A percentile compares a stretch with the other conserved stretches of the same genome.
Conservation (phyloP, 2,329 filamentous ascomycete genomes). For the Phaeosphaeria sp. region DNA sequence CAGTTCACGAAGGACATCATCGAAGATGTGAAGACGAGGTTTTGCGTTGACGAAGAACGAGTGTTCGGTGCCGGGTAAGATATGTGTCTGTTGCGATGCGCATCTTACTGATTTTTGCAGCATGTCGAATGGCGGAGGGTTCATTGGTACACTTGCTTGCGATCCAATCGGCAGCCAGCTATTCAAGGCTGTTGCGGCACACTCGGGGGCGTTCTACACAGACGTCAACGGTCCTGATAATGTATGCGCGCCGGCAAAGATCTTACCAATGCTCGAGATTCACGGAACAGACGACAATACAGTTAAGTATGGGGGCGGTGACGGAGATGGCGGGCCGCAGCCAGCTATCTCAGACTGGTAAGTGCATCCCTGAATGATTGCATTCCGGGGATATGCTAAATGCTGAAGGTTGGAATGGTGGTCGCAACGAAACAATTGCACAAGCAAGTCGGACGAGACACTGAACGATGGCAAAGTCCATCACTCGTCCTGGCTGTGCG, state of each 20-base stretch:
- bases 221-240: constrained; percentile 47
- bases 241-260: constrained; percentile 50
- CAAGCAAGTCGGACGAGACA: constrained; percentile 37
- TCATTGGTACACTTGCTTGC: constrained; percentile 57
- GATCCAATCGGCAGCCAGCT: constrained; percentile 48
- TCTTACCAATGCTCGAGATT: constrained; percentile 57
- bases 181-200: constrained; percentile 57
- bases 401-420: constrained; percentile 49
- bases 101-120: constrained; percentile 6
- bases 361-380: not conserved
- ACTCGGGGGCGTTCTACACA: constrained; percentile 57
- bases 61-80: constrained; percentile 54
- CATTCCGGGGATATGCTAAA: not conserved
- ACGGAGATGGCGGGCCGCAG: constrained; percentile 52
- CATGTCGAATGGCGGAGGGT: constrained; percentile 57
- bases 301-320: constrained; percentile 55
- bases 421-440: constrained; percentile 52
- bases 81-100: not conserved
- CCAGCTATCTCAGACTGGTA: constrained; percentile 51
- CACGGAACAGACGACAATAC: constrained; percentile 59
- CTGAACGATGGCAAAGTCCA: constrained; percentile 52
- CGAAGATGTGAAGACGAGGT: constrained; percentile 46
- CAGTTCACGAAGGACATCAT: constrained; percentile 56
- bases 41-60: constrained; percentile 54
- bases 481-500: constrained; percentile 54